phyloP scores from a whole-genome alignment of 148 eudicot species.

The Rhododendron vialii region DNA sequence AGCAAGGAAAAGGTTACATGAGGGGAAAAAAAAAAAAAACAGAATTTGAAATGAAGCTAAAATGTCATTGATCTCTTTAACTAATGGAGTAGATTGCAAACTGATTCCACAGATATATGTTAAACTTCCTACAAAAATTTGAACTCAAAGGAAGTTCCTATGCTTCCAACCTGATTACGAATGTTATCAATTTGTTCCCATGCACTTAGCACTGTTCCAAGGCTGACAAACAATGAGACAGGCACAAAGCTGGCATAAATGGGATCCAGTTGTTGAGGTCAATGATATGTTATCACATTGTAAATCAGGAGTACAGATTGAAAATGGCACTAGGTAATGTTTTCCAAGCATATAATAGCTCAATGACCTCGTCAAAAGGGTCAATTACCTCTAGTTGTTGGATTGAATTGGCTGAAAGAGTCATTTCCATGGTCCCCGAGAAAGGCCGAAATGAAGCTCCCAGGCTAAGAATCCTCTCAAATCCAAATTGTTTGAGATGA shows the following conservation, averaged over 20 bases:
- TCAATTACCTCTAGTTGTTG: conserved; percentile 82
- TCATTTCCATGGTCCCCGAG: conserved; percentile 71
- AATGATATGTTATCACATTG: background rate
- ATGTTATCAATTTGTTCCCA: background rate
- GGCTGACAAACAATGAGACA: conserved; percentile 1
- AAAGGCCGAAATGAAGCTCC: conserved; percentile 83
- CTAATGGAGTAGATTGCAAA: background rate
- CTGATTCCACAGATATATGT: background rate
- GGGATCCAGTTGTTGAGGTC: background rate
- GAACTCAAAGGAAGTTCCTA: background rate
- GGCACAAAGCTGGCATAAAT: background rate
- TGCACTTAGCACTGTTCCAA: background rate
- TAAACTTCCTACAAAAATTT: background rate
- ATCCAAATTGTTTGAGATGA: conserved; percentile 91
- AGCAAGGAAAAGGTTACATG: background rate
- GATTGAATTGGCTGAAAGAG: conserved; percentile 85
- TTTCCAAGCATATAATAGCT: background rate
- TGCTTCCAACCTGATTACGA: background rate
- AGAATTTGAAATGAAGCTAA: background rate
- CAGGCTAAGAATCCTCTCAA: conserved; percentile 64
- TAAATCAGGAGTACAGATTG: background rate
- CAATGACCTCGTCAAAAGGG: background rate
- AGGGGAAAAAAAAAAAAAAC: background rate
- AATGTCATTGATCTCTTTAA: background rate
- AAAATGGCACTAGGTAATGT: background rate